Evolutionary conservation across 768 basidiomycete genomes (phyloP), one percentile per base, ranked within the genome.

Genomic region (Kwoniella sp.): DNA sequence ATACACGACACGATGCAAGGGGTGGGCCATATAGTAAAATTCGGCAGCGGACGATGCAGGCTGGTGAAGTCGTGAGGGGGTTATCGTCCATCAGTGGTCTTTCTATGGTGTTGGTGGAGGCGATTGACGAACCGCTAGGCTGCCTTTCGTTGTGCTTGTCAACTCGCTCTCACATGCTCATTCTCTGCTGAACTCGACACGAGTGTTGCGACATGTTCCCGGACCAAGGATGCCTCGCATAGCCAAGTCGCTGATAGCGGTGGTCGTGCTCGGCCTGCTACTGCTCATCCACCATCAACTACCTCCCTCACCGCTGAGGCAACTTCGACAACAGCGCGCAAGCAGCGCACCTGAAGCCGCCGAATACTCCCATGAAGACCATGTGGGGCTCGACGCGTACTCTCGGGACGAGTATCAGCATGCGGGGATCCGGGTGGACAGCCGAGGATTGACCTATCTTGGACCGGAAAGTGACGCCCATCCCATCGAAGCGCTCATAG

Each of bases 401-500:
- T 36, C 51, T 3, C 23, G 44, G 20, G 46, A 49, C 10, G 25
- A 37, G 41, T 56, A 60, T 31, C 36, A 22, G 20, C 29, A 48
- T 10, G 38, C 46, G 15, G 41, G 42, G 19, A 37, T 31, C 4
- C 41, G 46, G 0, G 27, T 57, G 12, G 14, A 31, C 0, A 38
- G 47, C n/a, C 43, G 31, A 27, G 60, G 60, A 10, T 34, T 54
- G 23, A 58, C 56, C 11, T n/a, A 41, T 14, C 51, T 19, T 36
- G 29, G 28, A 22, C 19, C 19, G 4, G 28, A 36, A 25, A 15
- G 28, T 12, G 22, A 46, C 12, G 50, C 48, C 28, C 62, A 67
- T 53, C 65, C 65, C 19, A 59, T 67, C 3, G 47, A 59, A 46
- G 31, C 45, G 23, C 42, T 67, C 17, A 63, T 67, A 17, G 65